Conservation (phyloP, 2,329 filamentous ascomycete species). For the Onygenales sp. region DNA sequence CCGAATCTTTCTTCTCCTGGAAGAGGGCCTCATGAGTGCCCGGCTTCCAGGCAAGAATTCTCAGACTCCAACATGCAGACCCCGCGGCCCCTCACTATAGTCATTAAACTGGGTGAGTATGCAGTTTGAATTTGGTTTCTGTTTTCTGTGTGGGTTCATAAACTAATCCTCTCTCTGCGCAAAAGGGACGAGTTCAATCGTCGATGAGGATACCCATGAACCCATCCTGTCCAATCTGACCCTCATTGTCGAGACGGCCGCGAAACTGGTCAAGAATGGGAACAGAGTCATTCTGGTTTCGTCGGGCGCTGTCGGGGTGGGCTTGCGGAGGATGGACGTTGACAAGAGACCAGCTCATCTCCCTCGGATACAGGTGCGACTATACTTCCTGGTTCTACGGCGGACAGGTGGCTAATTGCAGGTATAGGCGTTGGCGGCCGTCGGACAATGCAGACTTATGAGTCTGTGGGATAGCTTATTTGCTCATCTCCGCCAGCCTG, state of each 20-base stretch:
- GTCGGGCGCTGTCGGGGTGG: conserved; percentile 92
- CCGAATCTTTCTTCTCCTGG: conserved; percentile 2
- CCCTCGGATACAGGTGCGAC: conserved; percentile 65
- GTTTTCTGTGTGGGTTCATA: not conserved
- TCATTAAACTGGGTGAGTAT: conserved; percentile 72
- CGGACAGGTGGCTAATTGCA: conserved; percentile 5
- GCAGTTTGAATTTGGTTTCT: conserved; percentile 7
- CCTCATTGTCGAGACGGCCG: conserved; percentile 87
- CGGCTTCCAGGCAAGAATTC: conserved; percentile 1
- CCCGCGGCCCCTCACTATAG: conserved; percentile 59
- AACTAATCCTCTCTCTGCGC: conserved; percentile 8
- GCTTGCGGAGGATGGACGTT: conserved; percentile 80
- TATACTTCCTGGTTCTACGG: not conserved
- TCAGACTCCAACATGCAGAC: conserved; percentile 48
- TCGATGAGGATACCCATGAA: conserved; percentile 90
- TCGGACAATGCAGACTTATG: conserved; percentile 91
- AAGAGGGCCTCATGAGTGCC: not conserved
- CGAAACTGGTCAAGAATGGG: conserved; percentile 77
- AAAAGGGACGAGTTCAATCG: conserved; percentile 94
- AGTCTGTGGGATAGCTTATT: conserved; percentile 93
- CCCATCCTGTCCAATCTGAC: conserved; percentile 84
- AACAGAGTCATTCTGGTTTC: conserved; percentile 94
- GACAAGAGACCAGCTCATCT: conserved; percentile 82
- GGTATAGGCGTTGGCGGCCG: conserved; percentile 71
- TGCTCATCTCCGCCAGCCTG: conserved; percentile 73